Base-by-base conservation (phyloP, 306 rosid genomes). In the Citrullus mucosospermus region DNA sequence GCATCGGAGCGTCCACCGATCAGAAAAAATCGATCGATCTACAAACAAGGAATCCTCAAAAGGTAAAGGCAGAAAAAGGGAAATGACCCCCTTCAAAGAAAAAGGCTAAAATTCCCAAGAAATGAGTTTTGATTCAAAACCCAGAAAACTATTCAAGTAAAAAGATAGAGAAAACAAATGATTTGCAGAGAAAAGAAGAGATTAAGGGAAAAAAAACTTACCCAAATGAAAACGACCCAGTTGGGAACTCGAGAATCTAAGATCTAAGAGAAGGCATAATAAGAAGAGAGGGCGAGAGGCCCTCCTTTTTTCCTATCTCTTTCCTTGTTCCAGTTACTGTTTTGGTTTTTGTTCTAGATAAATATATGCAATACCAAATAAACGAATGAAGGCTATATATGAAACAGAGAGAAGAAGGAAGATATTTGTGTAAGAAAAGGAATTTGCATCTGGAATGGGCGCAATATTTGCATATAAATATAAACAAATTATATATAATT, bases 231-330 rank as follows among this genome's bases (percentile, higher is more conserved):
- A 88, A 88, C 84, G 85, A 86, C 90, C 91, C 96, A 91, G 87
- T 86, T 85, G 89, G 84, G 81, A 81, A 83, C 80, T 84, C 62
- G 79, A 82, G 83, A 85, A 91, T 82, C 91, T 90, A 93, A 91
- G 98, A 93, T 93, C 97, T 88, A 87, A 85, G 88, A 85, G 87
- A 85, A 90, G 78, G 90, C 90, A 84, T 88, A 88, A 87, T 58
- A 84, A 78, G 88, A 80, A 85, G 88, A 90, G 97, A 93, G 97
- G 92, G 98, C 98, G 84, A 83, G 80, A 87, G 92, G 91, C 91
- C 96, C 93, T 88, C 90, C 80, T 85, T 79, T 81, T 80, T 65
- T 51, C 54, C 79, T 68, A 73, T 36, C 78, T 67, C 58, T 77
- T 69, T 74, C 63, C 72, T 82, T 80, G 80, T 80, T 82, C 80